Evolutionary conservation across 805 yeast species (phyloP).

Genomic region (Lipomyces chichibuensis): DNA sequence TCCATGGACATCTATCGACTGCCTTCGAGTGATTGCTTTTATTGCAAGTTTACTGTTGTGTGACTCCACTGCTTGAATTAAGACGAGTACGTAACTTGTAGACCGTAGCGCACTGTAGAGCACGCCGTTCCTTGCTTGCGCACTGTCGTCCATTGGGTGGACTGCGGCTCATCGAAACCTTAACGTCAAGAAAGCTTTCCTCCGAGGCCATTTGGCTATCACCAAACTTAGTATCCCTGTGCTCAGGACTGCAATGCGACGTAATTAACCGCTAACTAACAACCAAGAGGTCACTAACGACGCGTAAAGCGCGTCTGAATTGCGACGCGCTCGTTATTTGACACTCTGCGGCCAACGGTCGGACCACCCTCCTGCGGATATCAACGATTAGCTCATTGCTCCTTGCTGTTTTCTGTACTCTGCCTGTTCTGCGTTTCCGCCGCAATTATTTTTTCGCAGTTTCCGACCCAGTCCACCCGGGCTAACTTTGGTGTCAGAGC

Average conservation of each 20-base stretch:
- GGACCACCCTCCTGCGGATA: not conserved
- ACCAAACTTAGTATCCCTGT: not conserved
- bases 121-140: not conserved
- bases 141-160: not conserved
- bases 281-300: not conserved
- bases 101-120: not conserved
- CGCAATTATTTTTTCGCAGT: not conserved
- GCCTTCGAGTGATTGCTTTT: no score
- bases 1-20: no score
- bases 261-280: not conserved
- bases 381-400: not conserved
- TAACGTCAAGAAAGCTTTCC: not conserved
- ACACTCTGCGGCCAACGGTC: not conserved
- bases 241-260: constrained; percentile 1
- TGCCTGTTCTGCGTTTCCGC: not conserved
- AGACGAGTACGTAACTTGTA: not conserved
- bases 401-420: not conserved
- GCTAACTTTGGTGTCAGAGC: not conserved
- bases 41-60: no score
- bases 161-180: not conserved
- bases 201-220: not conserved
- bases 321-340: not conserved
- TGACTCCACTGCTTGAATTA: no score
- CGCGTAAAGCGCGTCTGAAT: not conserved
- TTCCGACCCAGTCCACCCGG: not conserved